Conservation (phyloP, 805 yeast species). For the Diddensiella transvaalensis region DNA sequence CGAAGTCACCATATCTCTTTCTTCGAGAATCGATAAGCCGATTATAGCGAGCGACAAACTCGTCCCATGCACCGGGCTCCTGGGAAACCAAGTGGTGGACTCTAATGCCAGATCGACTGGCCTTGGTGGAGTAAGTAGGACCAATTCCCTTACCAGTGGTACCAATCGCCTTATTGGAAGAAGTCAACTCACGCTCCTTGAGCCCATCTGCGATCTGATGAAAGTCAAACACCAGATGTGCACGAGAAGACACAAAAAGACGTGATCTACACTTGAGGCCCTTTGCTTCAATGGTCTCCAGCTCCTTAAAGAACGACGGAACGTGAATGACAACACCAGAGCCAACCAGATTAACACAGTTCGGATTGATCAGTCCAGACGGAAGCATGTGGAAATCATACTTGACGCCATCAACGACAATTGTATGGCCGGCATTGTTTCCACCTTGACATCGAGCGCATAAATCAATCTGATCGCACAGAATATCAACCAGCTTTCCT, state of each 20-base stretch:
- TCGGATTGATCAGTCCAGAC: constrained; percentile 93
- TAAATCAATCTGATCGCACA: constrained; percentile 92
- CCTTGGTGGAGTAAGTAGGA: constrained; percentile 96
- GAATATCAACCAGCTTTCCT: constrained; percentile 92
- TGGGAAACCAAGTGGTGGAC: constrained; percentile 92
- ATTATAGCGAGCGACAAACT: constrained; percentile 72
- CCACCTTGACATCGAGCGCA: constrained; percentile 98
- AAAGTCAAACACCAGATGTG: constrained; percentile 95
- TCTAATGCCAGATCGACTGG: constrained; percentile 93
- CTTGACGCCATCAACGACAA: constrained; percentile 81
- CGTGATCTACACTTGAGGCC: constrained; percentile 76
- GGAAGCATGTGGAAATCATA: constrained; percentile 99
- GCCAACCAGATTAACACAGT: constrained; percentile 86
- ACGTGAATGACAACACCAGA: constrained; percentile 95
- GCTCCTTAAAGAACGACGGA: constrained; percentile 87
- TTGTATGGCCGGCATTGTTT: constrained; percentile 98
- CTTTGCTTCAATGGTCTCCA: constrained; percentile 73
- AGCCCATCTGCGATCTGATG: constrained; percentile 96
- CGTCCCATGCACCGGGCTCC: constrained; percentile 90
- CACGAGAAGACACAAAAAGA: constrained; percentile 85
- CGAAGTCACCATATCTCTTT: constrained; percentile 91
- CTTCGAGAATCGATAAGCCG: constrained; percentile 77
- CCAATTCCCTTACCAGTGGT: constrained; percentile 99
- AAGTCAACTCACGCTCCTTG: constrained; percentile 84
- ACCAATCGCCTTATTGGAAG: constrained; percentile 82